Evolutionary conservation across 306 rosid species (phyloP).

Genomic region (Calophaca sinica): DNA sequence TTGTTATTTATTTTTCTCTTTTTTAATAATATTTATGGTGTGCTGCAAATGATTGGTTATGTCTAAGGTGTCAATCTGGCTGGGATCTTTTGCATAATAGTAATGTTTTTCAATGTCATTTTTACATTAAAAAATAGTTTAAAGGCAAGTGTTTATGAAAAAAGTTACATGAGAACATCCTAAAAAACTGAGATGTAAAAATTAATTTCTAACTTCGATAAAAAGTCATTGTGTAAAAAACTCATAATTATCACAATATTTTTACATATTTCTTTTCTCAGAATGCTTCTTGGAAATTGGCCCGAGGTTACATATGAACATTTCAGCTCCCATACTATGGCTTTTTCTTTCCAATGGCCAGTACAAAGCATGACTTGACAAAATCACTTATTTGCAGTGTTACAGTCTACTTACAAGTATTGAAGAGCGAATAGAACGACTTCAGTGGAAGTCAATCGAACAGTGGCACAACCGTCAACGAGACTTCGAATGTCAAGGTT

Average conservation of each 20-base stretch:
- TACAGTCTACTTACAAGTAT: constrained; percentile 14
- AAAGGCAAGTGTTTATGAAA: too few species aligned
- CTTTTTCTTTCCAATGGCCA: constrained; percentile 2
- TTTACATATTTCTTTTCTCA: not conserved
- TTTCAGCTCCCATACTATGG: constrained; percentile 25
- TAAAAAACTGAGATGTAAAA: not conserved
- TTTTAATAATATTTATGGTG: too few species aligned
- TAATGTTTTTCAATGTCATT: too few species aligned
- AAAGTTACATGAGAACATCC: not conserved
- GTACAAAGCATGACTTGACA: constrained; percentile 8
- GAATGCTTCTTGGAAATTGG: not conserved
- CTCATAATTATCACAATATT: not conserved
- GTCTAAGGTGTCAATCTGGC: too few species aligned
- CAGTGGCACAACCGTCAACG: too few species aligned
- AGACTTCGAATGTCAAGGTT: constrained; percentile 52
- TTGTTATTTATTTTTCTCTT: too few species aligned
- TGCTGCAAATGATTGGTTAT: too few species aligned
- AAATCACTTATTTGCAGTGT: constrained; percentile 29
- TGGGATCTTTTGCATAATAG: too few species aligned
- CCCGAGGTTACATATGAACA: not conserved
- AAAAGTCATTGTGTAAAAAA: too few species aligned
- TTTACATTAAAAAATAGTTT: too few species aligned
- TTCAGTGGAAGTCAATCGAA: constrained; percentile 33
- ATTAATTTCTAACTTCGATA: not conserved
- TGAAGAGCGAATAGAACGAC: constrained; percentile 9